Percentiles rank a stretch among this genome's conserved stretches.
These are phyloP conservation scores for Lecanosticta acicola DNA, from an alignment of 2,329 filamentous ascomycete species.

Conservation along the genomic window DNA sequence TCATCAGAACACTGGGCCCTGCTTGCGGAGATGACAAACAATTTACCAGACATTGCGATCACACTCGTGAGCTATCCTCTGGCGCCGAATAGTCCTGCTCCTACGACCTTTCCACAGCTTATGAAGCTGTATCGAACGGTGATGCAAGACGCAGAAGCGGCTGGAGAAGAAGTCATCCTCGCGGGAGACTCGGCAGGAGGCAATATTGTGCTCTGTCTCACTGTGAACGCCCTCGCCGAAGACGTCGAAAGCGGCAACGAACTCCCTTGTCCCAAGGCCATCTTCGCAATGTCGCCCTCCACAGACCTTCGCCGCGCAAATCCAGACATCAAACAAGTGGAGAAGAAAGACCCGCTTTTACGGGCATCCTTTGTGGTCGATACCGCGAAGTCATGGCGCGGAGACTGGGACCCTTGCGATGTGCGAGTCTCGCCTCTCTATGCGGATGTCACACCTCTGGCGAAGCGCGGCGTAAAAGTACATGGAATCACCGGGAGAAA, in stretches of 20 bases:
- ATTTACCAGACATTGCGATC: conserved; percentile 37
- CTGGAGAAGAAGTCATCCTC: conserved; percentile 43
- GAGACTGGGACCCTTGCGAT: conserved; percentile 39
- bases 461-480: conserved; percentile 41
- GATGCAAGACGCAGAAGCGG: conserved; percentile 35
- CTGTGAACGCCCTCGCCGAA: conserved; percentile 36
- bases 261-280: conserved; percentile 29
- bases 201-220: conserved; percentile 46
- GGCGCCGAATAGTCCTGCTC: conserved; percentile 49
- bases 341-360: conserved; percentile 44
- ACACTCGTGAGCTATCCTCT: conserved; percentile 51
- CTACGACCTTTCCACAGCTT: conserved; percentile 45
- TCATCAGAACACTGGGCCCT: conserved; percentile 50
- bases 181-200: conserved; percentile 54
- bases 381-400: conserved; percentile 41
- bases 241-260: conserved; percentile 14
- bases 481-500: conserved; percentile 49
- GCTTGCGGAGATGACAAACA: conserved; percentile 41
- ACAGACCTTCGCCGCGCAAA: conserved; percentile 47
- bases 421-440: conserved; percentile 47
- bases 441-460: conserved; percentile 38
- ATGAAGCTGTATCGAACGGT: conserved; percentile 41
- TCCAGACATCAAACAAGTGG: conserved; percentile 38
- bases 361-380: conserved; percentile 38
- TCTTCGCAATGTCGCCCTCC: conserved; percentile 46